These are phyloP conservation scores for Darksidea phi DNA, from an alignment of 495 filamentous ascomycete species.

Conservation along the genomic window DNA sequence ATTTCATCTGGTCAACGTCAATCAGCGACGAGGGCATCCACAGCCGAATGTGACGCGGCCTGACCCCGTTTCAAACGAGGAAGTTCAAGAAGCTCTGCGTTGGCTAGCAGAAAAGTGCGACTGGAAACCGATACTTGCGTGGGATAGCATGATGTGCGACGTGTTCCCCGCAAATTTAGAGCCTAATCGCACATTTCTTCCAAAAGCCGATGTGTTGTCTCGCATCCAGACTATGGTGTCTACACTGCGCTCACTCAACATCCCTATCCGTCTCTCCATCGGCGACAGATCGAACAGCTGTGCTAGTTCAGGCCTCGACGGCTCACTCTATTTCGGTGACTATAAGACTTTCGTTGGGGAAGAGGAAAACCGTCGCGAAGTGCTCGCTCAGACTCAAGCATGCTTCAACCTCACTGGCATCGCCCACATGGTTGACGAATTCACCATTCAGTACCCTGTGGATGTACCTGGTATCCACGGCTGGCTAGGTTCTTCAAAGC, in stretches of 20 bases:
- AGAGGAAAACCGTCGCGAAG: slow-evolving; percentile 12
- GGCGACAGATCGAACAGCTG: slow-evolving; percentile 20
- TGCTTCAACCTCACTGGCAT: slow-evolving; percentile 31
- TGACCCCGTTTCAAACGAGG: slow-evolving; percentile 13
- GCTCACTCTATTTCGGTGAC: slow-evolving; percentile 29
- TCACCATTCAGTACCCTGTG: slow-evolving; percentile 31
- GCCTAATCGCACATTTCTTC: slow-evolving; percentile 11
- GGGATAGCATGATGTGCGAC: slow-evolving; percentile 32
- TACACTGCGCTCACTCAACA: slow-evolving; percentile 16
- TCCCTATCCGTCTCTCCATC: slow-evolving; percentile 29
- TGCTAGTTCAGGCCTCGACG: slow-evolving; percentile 22
- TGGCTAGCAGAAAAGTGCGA: slow-evolving; percentile 26
- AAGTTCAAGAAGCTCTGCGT: slow-evolving; percentile 23
- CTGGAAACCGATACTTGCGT: slow-evolving; percentile 28
- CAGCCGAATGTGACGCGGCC: slow-evolving; percentile 5
- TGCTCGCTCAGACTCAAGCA: slow-evolving; percentile 23
- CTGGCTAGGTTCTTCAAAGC: slow-evolving; percentile 10
- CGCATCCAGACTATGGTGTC: slow-evolving; percentile 22
- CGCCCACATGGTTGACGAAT: slow-evolving; percentile 31
- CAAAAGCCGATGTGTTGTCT: slow-evolving; percentile 23
- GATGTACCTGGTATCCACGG: slow-evolving; percentile 30
- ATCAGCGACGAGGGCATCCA: slow-evolving; percentile 1
- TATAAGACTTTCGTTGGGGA: slow-evolving; percentile 26
- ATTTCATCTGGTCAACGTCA: slow-evolving; percentile 31
- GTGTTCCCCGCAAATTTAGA: slow-evolving; percentile 32